A percentile compares a stretch with the other conserved stretches of the same genome.
phyloP scores from a whole-genome alignment of 192 early-diverging fungal genomes.

The Entrophospora sp. region DNA sequence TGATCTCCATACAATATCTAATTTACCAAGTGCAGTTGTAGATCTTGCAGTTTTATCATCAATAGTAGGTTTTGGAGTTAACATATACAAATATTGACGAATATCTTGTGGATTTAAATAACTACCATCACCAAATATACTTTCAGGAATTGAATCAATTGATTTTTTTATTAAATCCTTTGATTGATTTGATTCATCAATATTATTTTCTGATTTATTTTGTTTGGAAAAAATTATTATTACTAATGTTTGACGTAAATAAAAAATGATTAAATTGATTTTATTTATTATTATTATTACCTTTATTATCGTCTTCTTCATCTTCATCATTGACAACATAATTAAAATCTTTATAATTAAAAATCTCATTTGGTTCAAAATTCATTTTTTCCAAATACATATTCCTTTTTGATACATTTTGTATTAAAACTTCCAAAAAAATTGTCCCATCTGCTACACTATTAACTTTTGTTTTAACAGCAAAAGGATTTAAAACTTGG shows the following conservation, averaged over 20 bases:
- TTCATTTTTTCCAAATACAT: slow-evolving; percentile 85
- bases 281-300: not conserved
- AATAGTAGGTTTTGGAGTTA: slow-evolving; percentile 50
- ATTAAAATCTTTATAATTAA: slow-evolving; percentile 63
- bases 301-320: not conserved
- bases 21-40: slow-evolving; percentile 79
- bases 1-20: slow-evolving; percentile 95
- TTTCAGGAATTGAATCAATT: slow-evolving; percentile 12
- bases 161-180: not conserved
- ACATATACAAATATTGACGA: slow-evolving; percentile 85
- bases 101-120: slow-evolving; percentile 71
- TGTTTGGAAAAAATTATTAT: no score
- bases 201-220: not conserved
- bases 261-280: no score
- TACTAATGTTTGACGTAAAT: no score
- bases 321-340: slow-evolving; percentile 22
- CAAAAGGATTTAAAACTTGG: slow-evolving; percentile 89
- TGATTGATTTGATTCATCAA: not conserved
- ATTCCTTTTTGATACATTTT: slow-evolving; percentile 67
- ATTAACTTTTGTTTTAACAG: slow-evolving; percentile 96
- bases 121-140: slow-evolving; percentile 43
- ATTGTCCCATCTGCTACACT: slow-evolving; percentile 57
- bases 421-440: slow-evolving; percentile 89
- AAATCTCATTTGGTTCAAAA: slow-evolving; percentile 75
- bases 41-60: slow-evolving; percentile 54